These are phyloP conservation scores for Penicillium nordicum DNA, from an alignment of 2,329 filamentous ascomycete genomes.

Conservation along the genomic window DNA sequence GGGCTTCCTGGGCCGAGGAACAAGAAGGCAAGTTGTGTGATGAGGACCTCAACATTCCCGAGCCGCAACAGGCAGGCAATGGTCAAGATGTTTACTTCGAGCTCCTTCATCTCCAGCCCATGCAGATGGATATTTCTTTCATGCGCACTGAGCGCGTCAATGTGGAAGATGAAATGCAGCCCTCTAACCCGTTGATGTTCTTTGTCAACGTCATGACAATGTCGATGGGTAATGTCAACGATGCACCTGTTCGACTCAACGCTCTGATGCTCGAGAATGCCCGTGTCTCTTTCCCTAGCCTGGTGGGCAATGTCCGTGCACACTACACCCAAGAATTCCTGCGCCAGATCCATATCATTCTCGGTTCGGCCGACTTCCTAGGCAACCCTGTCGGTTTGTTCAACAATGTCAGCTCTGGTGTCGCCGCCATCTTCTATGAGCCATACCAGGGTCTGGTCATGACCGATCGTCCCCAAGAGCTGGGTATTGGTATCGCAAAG, in stretches of 20 bases:
- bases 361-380: constrained; percentile 94
- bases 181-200: constrained; percentile 94
- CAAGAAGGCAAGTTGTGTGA: constrained; percentile 85
- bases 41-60: constrained; percentile 84
- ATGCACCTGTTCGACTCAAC: constrained; percentile 90
- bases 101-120: constrained; percentile 91
- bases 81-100: constrained; percentile 98
- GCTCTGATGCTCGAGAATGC: constrained; percentile 94
- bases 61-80: constrained; percentile 77
- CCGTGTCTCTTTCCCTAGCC: constrained; percentile 77
- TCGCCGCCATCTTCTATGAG: constrained; percentile 98
- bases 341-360: constrained; percentile 93
- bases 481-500: constrained; percentile 92
- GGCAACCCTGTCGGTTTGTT: constrained; percentile 97
- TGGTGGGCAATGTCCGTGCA: constrained; percentile 81
- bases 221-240: constrained; percentile 98
- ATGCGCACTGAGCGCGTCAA: constrained; percentile 96
- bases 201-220: constrained; percentile 98
- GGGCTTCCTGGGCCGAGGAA: constrained; percentile 80
- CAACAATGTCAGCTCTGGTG: constrained; percentile 96
- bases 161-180: constrained; percentile 87
- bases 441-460: constrained; percentile 97
- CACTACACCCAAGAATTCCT: constrained; percentile 97
- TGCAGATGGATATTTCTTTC: constrained; percentile 96
- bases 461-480: constrained; percentile 90